phyloP scores from a whole-genome alignment of 352 stramenopile species.

The Elongisporangium prolatum region DNA sequence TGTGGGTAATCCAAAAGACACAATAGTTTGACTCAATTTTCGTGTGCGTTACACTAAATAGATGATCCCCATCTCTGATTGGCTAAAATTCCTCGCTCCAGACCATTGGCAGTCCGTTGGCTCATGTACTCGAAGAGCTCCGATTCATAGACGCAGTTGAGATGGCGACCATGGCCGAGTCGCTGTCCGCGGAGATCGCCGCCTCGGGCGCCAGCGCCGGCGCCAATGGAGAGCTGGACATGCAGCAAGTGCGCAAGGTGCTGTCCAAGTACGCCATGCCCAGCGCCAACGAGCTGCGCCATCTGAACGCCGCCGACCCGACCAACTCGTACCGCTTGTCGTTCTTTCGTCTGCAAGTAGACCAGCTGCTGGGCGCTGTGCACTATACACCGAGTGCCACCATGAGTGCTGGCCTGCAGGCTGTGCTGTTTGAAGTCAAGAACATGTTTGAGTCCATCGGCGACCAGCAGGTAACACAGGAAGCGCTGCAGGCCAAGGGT shows the following conservation, averaged over 20 bases:
- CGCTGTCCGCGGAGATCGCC: slow-evolving; percentile 7
- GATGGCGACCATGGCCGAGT: slow-evolving; percentile 8
- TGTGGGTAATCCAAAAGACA: neutral
- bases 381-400: slow-evolving; percentile 52
- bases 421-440: slow-evolving; percentile 82
- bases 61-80: neutral
- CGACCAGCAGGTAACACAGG: slow-evolving; percentile 72
- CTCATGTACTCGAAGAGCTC: neutral
- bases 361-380: slow-evolving; percentile 77
- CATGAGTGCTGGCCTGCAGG: slow-evolving; percentile 39
- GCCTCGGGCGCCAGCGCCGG: slow-evolving; percentile 2
- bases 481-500: slow-evolving; percentile 48
- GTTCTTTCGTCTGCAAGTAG: slow-evolving; percentile 84
- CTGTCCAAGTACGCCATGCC: slow-evolving; percentile 89
- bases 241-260: slow-evolving; percentile 62
- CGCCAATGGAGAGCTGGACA: slow-evolving; percentile 19
- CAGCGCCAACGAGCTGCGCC: slow-evolving; percentile 72
- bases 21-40: neutral
- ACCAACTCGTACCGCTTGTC: slow-evolving; percentile 72
- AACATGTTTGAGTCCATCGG: slow-evolving; percentile 54
- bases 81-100: neutral
- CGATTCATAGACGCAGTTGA: neutral
- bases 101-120: neutral
- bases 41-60: neutral
- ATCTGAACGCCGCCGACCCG: slow-evolving; percentile 75